These are phyloP conservation scores for Gnaphalium uliginosum DNA, from an alignment of 129 eudicot species.

Conservation along the genomic window DNA sequence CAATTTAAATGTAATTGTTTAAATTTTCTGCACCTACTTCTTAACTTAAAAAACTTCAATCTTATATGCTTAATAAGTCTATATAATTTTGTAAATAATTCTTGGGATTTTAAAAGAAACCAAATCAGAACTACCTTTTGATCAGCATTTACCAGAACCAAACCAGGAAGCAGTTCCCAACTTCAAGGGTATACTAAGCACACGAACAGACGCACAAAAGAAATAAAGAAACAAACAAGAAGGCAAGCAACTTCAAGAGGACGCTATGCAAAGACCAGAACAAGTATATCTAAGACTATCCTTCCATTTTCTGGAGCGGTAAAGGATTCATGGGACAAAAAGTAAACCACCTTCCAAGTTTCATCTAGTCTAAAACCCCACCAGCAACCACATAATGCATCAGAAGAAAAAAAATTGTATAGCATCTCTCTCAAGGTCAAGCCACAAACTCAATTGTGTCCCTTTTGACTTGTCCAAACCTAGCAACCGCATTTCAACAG, in stretches of 20 bases:
- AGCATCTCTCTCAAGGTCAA: conserved; percentile 6
- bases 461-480: conserved; percentile 4
- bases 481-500: conserved; percentile 1
- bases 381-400: neutral
- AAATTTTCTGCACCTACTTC: neutral
- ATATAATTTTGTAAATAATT: too few relatives aligned
- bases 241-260: neutral
- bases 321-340: neutral
- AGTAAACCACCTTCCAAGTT: neutral
- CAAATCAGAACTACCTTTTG: neutral
- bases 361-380: neutral
- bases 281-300: neutral
- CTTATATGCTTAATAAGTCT: too few relatives aligned
- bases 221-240: neutral
- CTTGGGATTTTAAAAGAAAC: too few relatives aligned
- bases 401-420: neutral
- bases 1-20: neutral
- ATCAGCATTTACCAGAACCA: neutral
- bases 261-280: neutral
- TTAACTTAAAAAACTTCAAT: too few relatives aligned
- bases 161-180: neutral
- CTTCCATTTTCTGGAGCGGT: neutral
- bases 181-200: neutral
- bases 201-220: neutral
- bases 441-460: conserved; percentile 1